Evolutionary conservation across 2,329 filamentous ascomycete genomes (phyloP), one percentile per base, ranked within the genome.

Genomic region (Aureobasidium leucospermi): DNA sequence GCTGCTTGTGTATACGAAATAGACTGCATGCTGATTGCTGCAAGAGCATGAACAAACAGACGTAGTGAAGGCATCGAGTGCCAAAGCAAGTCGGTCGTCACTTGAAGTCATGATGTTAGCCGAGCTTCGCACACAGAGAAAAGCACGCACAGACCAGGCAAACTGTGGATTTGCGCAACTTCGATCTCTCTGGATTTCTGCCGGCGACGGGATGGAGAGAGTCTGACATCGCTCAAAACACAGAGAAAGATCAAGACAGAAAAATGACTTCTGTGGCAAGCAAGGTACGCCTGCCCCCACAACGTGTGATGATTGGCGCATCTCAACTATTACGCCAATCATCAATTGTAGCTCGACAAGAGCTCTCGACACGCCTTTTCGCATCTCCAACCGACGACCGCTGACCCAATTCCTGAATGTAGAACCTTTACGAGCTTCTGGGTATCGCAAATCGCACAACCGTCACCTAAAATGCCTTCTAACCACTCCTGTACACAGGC

Each of bases 371-470:
- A 32, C 46, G 32, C 29, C 56, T 42, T 39, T 49, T 32, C 56
- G 46, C 41, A 39, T 16, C 6, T 16, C 6, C 29, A 36, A 46
- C 46, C 31, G n/a, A 36, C 49, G 29, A 10, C 34, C 19, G 57
- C 60, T 62, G 60, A 62, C 60, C 56, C 51, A 45, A 51, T 38
- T 45, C 36, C 28, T 52, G 67, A 56, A 65, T 65, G 67, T 71
- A 97, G 94, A 99, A 99, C 85, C 87, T 89, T 74, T 97, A 89
- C 85, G 93, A 94, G 85, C 87, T 96, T 81, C 90, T 99, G 84
- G 93, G 94, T 97, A 96, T 56, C 59, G 59, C 16, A 51, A 41
- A 51, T 31, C 31, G 16, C 53, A 57, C 28, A 34, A 58, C 52
- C 34, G 36, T 32, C 52, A 49, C 48, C 51, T 56, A 56, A 59